Evolutionary conservation across 805 yeast species (phyloP).

Genomic region (Nakazawaea ambrosiae): DNA sequence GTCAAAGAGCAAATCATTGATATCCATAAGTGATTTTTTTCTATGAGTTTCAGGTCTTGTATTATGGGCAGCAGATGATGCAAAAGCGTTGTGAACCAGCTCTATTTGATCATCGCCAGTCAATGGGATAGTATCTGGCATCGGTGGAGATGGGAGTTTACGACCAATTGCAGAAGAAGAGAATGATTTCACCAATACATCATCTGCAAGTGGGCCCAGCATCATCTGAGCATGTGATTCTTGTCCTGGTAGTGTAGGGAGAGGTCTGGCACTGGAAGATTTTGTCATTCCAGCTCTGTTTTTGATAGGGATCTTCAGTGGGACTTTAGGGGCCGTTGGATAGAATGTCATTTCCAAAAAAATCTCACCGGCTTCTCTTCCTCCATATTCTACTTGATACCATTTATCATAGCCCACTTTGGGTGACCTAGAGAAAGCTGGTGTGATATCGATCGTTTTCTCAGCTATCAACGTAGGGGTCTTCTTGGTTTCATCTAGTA

Average conservation of each 20-base stretch:
- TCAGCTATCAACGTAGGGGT: slow-evolving; percentile 87
- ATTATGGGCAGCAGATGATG: not conserved
- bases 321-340: slow-evolving; percentile 37
- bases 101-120: not conserved
- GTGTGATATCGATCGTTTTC: slow-evolving; percentile 67
- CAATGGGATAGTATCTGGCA: slow-evolving; percentile 10
- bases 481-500: slow-evolving; percentile 78
- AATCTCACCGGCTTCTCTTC: slow-evolving; percentile 79
- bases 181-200: slow-evolving; percentile 7
- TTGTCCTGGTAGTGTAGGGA: slow-evolving; percentile 23
- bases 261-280: slow-evolving; percentile 13
- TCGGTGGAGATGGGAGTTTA: slow-evolving; percentile 1
- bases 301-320: slow-evolving; percentile 11
- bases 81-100: not conserved
- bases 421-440: slow-evolving; percentile 59
- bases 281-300: slow-evolving; percentile 5
- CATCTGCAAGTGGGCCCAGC: not conserved
- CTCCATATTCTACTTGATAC: slow-evolving; percentile 65
- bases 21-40: not conserved
- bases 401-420: slow-evolving; percentile 80
- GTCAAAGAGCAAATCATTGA: not conserved
- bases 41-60: not conserved
- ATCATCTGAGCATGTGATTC: not conserved
- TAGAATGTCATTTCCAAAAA: slow-evolving; percentile 90
- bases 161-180: slow-evolving; percentile 6